Evolutionary conservation across 306 rosid species (phyloP).

Genomic region (Delonix regia): DNA sequence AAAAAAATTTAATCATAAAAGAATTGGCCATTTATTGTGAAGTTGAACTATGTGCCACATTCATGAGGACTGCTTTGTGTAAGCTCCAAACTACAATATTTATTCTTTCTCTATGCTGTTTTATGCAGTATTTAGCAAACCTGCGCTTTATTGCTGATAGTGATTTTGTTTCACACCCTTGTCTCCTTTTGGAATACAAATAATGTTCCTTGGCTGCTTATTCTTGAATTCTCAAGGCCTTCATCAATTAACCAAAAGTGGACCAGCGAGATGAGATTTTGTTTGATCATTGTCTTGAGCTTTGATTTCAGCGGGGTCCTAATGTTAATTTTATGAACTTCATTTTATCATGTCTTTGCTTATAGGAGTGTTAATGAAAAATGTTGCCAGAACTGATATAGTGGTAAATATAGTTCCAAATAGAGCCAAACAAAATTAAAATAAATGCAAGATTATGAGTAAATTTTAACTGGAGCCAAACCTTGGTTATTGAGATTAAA

Average conservation of each 20-base stretch:
- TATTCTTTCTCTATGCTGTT: background rate
- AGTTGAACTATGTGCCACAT: conserved; percentile 10
- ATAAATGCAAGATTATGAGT: no score
- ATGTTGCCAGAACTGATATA: background rate
- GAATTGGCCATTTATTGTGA: conserved; percentile 16
- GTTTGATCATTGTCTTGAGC: background rate
- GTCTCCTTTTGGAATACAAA: background rate
- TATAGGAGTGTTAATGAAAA: background rate
- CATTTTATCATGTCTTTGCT: background rate
- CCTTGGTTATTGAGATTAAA: no score
- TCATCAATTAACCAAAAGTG: background rate
- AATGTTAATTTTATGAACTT: no score
- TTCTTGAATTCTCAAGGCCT: background rate
- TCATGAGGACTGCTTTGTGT: background rate
- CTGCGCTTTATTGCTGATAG: background rate
- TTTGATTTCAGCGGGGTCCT: background rate
- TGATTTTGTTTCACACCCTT: background rate
- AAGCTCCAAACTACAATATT: background rate
- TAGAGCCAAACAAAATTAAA: no score
- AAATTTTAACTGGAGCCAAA: no score
- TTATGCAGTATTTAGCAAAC: background rate
- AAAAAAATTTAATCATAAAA: conserved; percentile 5
- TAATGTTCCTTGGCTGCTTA: background rate
- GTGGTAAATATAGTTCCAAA: no score
- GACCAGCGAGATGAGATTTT: background rate